Evolutionary conservation across 2,329 filamentous ascomycete genomes (phyloP).

Genomic region (Bipolaris oryzae): DNA sequence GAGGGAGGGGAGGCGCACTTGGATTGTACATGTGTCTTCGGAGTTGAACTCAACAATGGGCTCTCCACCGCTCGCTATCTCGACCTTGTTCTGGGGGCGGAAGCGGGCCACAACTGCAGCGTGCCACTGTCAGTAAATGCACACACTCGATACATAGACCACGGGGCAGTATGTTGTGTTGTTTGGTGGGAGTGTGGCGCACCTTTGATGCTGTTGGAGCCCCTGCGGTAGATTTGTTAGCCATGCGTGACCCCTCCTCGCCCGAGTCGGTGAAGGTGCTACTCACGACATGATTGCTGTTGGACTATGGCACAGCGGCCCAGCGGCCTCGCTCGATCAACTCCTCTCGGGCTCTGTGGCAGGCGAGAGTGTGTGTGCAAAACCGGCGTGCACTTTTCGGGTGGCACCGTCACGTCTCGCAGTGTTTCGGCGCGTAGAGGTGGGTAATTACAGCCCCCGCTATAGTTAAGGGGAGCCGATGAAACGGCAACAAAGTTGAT

Average conservation of each 20-base stretch:
- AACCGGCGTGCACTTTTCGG: constrained; percentile 28
- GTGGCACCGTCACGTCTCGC: constrained; percentile 41
- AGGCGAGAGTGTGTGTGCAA: constrained; percentile 36
- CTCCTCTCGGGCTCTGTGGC: constrained; percentile 25
- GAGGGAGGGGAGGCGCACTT: constrained; percentile 61
- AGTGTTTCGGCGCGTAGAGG: constrained; percentile 37
- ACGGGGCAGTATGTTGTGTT: background rate
- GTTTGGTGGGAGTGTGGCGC: constrained; percentile 17
- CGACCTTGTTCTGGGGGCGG: constrained; percentile 93
- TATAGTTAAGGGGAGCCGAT: constrained; percentile 39
- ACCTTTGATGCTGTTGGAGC: constrained; percentile 57
- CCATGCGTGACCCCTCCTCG: constrained; percentile 32
- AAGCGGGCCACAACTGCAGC: constrained; percentile 89
- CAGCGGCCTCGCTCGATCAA: constrained; percentile 41
- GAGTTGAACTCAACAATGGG: constrained; percentile 88
- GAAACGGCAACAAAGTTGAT: constrained; percentile 11
- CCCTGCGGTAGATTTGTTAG: constrained; percentile 49
- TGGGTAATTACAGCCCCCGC: constrained; percentile 38
- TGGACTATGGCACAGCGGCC: constrained; percentile 40
- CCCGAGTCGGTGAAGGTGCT: constrained; percentile 9
- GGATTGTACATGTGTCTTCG: constrained; percentile 85
- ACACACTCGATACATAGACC: background rate
- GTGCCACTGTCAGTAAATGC: constrained; percentile 34
- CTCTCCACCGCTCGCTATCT: constrained; percentile 87
- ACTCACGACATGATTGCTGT: constrained; percentile 50